Evolutionary conservation across 257 asterid genomes (phyloP).

Genomic region (Nicotiana obtusifolia): DNA sequence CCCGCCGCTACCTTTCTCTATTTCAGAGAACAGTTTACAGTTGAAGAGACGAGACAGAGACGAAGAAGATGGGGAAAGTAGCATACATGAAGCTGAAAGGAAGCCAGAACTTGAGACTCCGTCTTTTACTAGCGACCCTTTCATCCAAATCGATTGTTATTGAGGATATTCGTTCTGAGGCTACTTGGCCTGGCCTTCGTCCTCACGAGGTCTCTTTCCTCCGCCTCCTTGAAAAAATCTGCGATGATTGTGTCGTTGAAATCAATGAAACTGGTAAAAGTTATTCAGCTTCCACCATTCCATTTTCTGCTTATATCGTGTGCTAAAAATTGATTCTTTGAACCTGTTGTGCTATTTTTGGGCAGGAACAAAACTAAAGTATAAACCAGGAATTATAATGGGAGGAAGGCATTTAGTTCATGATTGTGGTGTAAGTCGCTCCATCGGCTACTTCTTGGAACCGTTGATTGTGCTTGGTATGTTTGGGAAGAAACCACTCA

Average conservation of each 20-base stretch:
- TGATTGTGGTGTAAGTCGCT: constrained; percentile 64
- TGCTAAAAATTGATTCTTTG: neutral
- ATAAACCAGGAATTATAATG: constrained; percentile 82
- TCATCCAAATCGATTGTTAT: constrained; percentile 66
- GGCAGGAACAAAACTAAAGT: constrained; percentile 72
- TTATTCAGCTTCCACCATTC: neutral
- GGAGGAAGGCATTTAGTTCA: constrained; percentile 76
- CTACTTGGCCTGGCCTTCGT: constrained; percentile 72
- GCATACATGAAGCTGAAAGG: constrained; percentile 61
- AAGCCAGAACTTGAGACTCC: constrained; percentile 63
- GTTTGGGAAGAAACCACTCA: constrained; percentile 78
- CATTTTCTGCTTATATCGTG: neutral
- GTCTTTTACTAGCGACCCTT: constrained; percentile 71
- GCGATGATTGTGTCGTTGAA: constrained; percentile 65
- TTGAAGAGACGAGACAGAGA: too few species aligned
- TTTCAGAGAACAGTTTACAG: too few species aligned
- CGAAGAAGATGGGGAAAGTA: constrained; percentile 40
- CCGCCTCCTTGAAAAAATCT: constrained; percentile 64
- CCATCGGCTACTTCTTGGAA: constrained; percentile 77
- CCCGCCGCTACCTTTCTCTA: too few species aligned
- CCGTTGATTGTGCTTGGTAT: constrained; percentile 72
- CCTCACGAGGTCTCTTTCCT: constrained; percentile 72
- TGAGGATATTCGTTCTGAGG: constrained; percentile 72
- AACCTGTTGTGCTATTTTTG: constrained; percentile 2
- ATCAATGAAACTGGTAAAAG: constrained; percentile 71